Evolutionary conservation across 2,329 filamentous ascomycete genomes (phyloP), one percentile per base, ranked within the genome.

Genomic region (Nectriaceae sp.): DNA sequence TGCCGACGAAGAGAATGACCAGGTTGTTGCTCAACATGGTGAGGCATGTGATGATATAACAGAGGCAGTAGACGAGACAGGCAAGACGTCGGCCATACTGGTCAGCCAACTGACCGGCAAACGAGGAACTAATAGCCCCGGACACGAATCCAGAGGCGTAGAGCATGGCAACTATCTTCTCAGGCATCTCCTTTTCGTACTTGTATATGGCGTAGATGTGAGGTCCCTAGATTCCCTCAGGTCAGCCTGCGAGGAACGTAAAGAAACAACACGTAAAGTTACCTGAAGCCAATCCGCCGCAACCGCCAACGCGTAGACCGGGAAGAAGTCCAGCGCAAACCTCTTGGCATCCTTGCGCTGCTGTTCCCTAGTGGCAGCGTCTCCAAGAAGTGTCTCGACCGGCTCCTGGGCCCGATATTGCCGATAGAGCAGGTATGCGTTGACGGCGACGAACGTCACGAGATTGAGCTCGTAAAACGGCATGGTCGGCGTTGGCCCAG

Each of bases 191-290:
- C 49, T 77, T 76, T 41, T 77, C 72, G 56, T 78, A 73, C 63
- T 75, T 77, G 66, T 78, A 80, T 10, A 78, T 71, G 4, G 75
- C 74, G 55, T 79, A 79, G 35, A 78, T 74, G 44, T 77, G 75
- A 4, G 75, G 75, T 2, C 75, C 73, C 70, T 73, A 20, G 26
- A 11, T 33, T 5, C 5, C 13, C 24, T 3, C 24, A 13, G 6
- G 24, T 29, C 24, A 29, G 20, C 11, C 13, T 18, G 6, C 6
- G 10, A 43, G 26, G 18, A 18, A n/a, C 22, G 35, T 21, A 40
- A 29, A 21, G 33, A 8, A 20, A 21, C 39, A 35, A 16, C 31
- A 4, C 24, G 13, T 6, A 13, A n/a, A 46, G 45, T 42, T 50
- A 66, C 65, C 53, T 68, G 66, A 16, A 69, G 43, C 66, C 67